These are phyloP conservation scores for Candolleomyces efflorescens DNA, from an alignment of 768 basidiomycete genomes.

Conservation along the genomic window DNA sequence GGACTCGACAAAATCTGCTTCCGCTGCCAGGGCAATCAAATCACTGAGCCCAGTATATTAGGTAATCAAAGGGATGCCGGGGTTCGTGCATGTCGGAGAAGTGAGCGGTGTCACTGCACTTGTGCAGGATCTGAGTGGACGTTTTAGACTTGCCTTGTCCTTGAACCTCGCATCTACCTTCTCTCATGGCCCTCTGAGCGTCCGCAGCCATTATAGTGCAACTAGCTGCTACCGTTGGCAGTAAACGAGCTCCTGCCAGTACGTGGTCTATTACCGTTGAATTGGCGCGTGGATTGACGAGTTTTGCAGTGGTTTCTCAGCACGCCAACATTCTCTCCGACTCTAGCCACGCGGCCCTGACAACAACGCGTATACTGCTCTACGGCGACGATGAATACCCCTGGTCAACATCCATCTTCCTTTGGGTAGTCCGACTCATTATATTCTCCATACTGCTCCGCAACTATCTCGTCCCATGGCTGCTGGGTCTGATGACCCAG, in stretches of 20 bases:
- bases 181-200: no score
- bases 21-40: no score
- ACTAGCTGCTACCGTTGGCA: no score
- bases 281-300: not conserved
- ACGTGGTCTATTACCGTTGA: not conserved
- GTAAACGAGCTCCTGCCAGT: not conserved
- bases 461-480: slow-evolving; percentile 62
- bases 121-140: no score
- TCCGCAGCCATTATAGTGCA: no score
- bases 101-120: no score
- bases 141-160: no score
- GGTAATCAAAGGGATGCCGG: no score
- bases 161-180: no score
- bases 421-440: slow-evolving; percentile 49
- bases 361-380: slow-evolving; percentile 22
- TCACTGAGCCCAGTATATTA: no score
- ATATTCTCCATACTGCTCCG: slow-evolving; percentile 57
- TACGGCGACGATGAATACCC: slow-evolving; percentile 25
- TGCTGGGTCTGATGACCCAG: slow-evolving; percentile 56
- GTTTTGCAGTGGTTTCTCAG: not conserved
- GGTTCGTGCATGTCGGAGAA: no score
- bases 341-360: not conserved
- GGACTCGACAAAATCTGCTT: not conserved
- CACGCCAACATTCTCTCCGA: not conserved
- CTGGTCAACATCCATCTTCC: slow-evolving; percentile 38